Base-by-base conservation (phyloP, 1,139 yeast species). In the Pichia sp. region DNA sequence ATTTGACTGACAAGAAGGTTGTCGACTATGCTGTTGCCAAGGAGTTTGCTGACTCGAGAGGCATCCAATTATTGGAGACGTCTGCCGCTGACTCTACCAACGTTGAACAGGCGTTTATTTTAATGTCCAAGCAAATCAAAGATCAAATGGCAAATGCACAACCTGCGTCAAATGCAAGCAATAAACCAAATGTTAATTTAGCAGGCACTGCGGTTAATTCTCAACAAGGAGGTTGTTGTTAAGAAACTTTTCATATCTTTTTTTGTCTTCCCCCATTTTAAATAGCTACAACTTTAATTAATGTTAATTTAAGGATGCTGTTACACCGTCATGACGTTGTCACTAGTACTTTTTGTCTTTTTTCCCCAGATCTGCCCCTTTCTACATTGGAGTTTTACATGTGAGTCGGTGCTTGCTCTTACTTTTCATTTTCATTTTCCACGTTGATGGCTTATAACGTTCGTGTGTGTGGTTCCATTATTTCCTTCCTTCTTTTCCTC, bases 101-200 rank as follows among this genome's bases (percentile, higher is more conserved):
- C 68, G 99, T 93, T 62, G 99, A 95, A 71, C 97, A 93, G 72
- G 98, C 99, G 16, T 93, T 93, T 74, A 83, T 89, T 76, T 89
- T 97, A 60, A 93, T 93, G 99, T 96, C 99, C 9, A 86, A 96
- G 71, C 98, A 95, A 72, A 93, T 93, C 69, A 95, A 95, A 77
- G 96, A 96, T 59, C 90, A 91, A 67, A 88, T 91, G 89, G 89
- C 96, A 59, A 85, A 75, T 69, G 67, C 72, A 49, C 71, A 73
- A 41, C 77, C 75, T 59, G 74, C 74, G 55, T 50, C 55, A 2
- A 79, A 77, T 59, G 76, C 79, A 48, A 66, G 75, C 44, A 74
- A 75, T 67, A 87, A 85, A 72, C 79, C 88, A 52, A 80, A 83
- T 62, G 95, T 91, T 62, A 90, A 89, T 73, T 78, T 93, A 70